Percentiles rank a stretch among this genome's conserved stretches.
Evolutionary conservation across 2,329 filamentous ascomycete species (phyloP).

Genomic region (Tricladium varicosporioides): DNA sequence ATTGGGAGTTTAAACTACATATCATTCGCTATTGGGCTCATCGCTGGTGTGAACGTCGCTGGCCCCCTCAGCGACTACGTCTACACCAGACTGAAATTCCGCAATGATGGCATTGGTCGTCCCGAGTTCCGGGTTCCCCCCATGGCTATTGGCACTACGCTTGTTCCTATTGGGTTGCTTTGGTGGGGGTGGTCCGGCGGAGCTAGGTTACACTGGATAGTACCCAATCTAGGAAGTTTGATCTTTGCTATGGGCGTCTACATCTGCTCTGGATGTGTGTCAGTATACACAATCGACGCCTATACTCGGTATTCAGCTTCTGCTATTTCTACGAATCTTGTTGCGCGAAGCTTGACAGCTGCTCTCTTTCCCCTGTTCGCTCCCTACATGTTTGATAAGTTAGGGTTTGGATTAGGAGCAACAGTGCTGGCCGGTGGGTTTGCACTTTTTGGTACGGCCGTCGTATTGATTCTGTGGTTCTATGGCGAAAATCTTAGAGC

Average conservation of each 20-base stretch:
- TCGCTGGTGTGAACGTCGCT: conserved; percentile 4
- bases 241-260: conserved; percentile 48
- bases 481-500: neutral
- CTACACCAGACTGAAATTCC: conserved; percentile 37
- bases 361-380: conserved; percentile 43
- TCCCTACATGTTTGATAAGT: conserved; percentile 20
- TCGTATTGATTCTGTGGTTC: neutral
- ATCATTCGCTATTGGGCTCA: conserved; percentile 41
- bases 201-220: conserved; percentile 48
- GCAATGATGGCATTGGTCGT: conserved; percentile 38
- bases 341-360: conserved; percentile 10
- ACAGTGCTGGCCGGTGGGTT: neutral
- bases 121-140: conserved; percentile 62
- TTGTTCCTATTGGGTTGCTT: conserved; percentile 53
- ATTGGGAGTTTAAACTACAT: conserved; percentile 55
- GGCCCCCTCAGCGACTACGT: conserved; percentile 29
- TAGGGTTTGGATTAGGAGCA: conserved; percentile 41
- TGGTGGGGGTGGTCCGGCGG: conserved; percentile 56
- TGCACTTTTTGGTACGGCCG: neutral
- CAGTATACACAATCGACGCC: conserved; percentile 51
- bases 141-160: conserved; percentile 49
- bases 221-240: conserved; percentile 51
- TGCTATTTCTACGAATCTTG: conserved; percentile 44
- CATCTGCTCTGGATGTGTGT: conserved; percentile 22
- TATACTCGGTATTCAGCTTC: conserved; percentile 38